Evolutionary conservation across 2,329 filamentous ascomycete species (phyloP).

Genomic region (Ceratocystis harringtonii): DNA sequence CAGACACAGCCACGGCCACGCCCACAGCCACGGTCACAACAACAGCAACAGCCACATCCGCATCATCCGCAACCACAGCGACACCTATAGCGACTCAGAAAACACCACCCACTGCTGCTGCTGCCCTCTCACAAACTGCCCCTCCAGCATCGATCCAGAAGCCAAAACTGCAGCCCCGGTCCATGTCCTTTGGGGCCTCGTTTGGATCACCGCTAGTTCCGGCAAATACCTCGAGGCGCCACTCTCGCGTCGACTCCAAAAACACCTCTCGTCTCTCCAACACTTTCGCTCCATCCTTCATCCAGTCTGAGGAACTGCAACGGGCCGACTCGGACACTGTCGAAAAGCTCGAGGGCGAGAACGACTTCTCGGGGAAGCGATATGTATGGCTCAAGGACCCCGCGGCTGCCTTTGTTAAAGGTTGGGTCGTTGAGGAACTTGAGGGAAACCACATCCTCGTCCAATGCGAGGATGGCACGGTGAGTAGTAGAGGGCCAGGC

Average conservation of each 20-base stretch:
- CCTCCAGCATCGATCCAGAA: neutral
- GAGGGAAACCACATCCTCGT: slow-evolving; percentile 57
- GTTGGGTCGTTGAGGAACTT: slow-evolving; percentile 77
- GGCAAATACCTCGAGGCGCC: slow-evolving; percentile 25
- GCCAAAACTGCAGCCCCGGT: slow-evolving; percentile 10
- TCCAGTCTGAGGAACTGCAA: slow-evolving; percentile 64
- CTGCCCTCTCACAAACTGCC: neutral
- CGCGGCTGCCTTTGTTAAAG: slow-evolving; percentile 75
- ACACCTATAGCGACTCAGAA: neutral
- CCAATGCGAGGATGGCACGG: slow-evolving; percentile 83
- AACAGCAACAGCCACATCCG: too few species aligned
- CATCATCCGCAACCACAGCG: too few species aligned
- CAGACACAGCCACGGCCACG: neutral
- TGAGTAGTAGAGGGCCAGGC: slow-evolving; percentile 31
- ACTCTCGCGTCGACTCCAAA: slow-evolving; percentile 45
- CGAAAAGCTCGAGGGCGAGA: slow-evolving; percentile 80
- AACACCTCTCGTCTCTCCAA: slow-evolving; percentile 49
- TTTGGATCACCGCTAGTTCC: slow-evolving; percentile 30
- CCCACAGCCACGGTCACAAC: neutral
- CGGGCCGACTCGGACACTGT: slow-evolving; percentile 41
- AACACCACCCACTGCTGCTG: neutral
- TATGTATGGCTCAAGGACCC: slow-evolving; percentile 95
- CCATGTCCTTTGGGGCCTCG: slow-evolving; percentile 26
- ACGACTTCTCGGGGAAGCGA: slow-evolving; percentile 95
- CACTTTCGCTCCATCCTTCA: slow-evolving; percentile 93